These are phyloP conservation scores for Themeda triandra DNA, from an alignment of 176 grass and related monocot species.

Conservation along the genomic window DNA sequence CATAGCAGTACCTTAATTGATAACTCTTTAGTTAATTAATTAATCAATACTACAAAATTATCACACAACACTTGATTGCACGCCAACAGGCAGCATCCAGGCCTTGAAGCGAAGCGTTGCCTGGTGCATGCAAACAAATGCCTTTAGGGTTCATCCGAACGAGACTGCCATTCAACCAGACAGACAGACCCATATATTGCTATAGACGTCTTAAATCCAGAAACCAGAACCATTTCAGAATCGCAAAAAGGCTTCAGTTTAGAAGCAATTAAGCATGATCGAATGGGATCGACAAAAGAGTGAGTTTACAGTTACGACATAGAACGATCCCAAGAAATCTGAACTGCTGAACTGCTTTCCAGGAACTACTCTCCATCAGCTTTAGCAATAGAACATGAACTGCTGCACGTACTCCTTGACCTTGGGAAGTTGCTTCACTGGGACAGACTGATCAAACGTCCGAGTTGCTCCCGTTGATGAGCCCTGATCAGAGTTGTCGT, in stretches of 20 bases:
- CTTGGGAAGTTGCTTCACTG: slow-evolving; percentile 38
- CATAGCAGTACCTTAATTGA: too few relatives aligned
- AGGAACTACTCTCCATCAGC: background rate
- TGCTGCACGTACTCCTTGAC: slow-evolving; percentile 64
- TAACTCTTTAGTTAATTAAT: too few relatives aligned
- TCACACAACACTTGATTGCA: too few relatives aligned
- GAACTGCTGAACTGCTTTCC: background rate
- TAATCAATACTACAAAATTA: too few relatives aligned
- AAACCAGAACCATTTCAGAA: background rate
- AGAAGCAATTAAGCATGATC: background rate
- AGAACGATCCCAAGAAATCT: background rate
- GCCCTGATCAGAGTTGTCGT: slow-evolving; percentile 34
- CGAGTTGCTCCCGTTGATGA: background rate
- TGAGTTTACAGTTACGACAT: background rate
- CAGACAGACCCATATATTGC: background rate
- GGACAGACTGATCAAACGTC: background rate
- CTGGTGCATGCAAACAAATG: too few relatives aligned
- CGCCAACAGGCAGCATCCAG: too few relatives aligned
- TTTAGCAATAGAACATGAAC: slow-evolving; percentile 81
- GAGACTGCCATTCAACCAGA: background rate
- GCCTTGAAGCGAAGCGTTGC: too few relatives aligned
- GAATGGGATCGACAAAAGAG: background rate
- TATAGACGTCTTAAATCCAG: background rate
- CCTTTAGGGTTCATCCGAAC: too few relatives aligned
- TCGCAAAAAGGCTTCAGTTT: background rate